Conservation (phyloP, 495 filamentous ascomycete species). For the Clohesyomyces aquaticus region DNA sequence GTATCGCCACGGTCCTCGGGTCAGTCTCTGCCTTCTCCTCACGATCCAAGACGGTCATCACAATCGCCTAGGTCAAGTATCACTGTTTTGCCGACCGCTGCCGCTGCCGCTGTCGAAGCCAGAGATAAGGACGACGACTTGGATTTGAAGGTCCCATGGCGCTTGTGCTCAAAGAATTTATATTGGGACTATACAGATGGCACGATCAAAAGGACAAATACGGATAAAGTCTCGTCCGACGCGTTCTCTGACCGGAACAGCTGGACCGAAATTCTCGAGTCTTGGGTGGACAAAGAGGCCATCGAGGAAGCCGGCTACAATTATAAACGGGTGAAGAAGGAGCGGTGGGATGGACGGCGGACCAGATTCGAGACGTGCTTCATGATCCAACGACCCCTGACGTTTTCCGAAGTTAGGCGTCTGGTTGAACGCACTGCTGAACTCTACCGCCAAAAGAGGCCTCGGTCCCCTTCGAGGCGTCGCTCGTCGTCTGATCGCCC, state of each 20-base stretch:
- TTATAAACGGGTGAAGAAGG: conserved; percentile 24
- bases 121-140: conserved; percentile 27
- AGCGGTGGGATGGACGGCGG: conserved; percentile 20
- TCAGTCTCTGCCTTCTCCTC: conserved; percentile 10
- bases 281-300: conserved; percentile 37
- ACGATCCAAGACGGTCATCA: neutral
- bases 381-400: conserved; percentile 28
- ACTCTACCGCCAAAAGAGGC: conserved; percentile 23
- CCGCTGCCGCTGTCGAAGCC: conserved; percentile 27
- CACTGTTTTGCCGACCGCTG: conserved; percentile 11
- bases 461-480: neutral
- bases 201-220: conserved; percentile 24
- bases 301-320: conserved; percentile 27
- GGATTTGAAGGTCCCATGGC: conserved; percentile 36
- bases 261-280: conserved; percentile 34
- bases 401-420: conserved; percentile 32
- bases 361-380: conserved; percentile 38
- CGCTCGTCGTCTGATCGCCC: conserved; percentile 15
- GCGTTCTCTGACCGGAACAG: conserved; percentile 23
- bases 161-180: conserved; percentile 12
- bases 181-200: conserved; percentile 37
- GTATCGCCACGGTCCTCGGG: conserved; percentile 28
- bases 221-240: conserved; percentile 1
- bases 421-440: conserved; percentile 40
- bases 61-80: conserved; percentile 32